phyloP scores from a whole-genome alignment of 2,329 filamentous ascomycete species.

The Endoconidiophora laricicola region DNA sequence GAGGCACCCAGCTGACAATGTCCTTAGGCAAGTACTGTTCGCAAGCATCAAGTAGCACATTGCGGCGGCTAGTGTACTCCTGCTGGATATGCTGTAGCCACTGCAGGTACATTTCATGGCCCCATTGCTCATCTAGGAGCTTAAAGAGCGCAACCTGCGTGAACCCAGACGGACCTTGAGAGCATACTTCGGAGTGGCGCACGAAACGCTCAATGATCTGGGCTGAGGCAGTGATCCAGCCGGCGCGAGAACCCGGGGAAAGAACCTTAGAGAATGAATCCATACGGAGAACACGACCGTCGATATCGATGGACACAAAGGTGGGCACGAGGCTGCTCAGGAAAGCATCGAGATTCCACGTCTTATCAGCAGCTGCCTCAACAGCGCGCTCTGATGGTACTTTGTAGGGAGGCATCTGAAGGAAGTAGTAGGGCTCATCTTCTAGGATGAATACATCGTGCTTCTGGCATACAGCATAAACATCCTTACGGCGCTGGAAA shows the following conservation, averaged over 20 bases:
- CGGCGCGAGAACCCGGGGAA: slow-evolving; percentile 61
- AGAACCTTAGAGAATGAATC: slow-evolving; percentile 92
- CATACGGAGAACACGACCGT: slow-evolving; percentile 77
- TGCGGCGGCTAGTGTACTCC: slow-evolving; percentile 65
- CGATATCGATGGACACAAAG: slow-evolving; percentile 57
- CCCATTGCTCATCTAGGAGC: slow-evolving; percentile 85
- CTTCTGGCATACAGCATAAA: slow-evolving; percentile 66
- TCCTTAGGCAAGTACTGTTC: slow-evolving; percentile 58
- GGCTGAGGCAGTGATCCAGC: slow-evolving; percentile 79
- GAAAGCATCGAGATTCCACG: slow-evolving; percentile 46
- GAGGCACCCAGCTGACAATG: slow-evolving; percentile 63
- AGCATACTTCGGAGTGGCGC: slow-evolving; percentile 67
- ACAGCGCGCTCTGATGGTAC: slow-evolving; percentile 45
- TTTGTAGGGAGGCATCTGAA: slow-evolving; percentile 69
- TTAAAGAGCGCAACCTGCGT: slow-evolving; percentile 75
- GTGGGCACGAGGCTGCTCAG: slow-evolving; percentile 44
- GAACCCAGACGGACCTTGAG: slow-evolving; percentile 73
- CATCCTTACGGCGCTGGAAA: slow-evolving; percentile 44
- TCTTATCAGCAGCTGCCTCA: slow-evolving; percentile 34
- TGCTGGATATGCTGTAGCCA: slow-evolving; percentile 74
- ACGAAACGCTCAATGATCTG: slow-evolving; percentile 72
- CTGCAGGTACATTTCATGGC: slow-evolving; percentile 71
- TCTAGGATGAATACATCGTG: slow-evolving; percentile 80
- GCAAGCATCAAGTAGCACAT: slow-evolving; percentile 64
- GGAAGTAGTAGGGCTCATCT: slow-evolving; percentile 89